A percentile compares a stretch with the other conserved stretches of the same genome.
These are phyloP conservation scores for Exophiala aquamarina DNA, from an alignment of 2,329 filamentous ascomycete species.

Conservation along the genomic window DNA sequence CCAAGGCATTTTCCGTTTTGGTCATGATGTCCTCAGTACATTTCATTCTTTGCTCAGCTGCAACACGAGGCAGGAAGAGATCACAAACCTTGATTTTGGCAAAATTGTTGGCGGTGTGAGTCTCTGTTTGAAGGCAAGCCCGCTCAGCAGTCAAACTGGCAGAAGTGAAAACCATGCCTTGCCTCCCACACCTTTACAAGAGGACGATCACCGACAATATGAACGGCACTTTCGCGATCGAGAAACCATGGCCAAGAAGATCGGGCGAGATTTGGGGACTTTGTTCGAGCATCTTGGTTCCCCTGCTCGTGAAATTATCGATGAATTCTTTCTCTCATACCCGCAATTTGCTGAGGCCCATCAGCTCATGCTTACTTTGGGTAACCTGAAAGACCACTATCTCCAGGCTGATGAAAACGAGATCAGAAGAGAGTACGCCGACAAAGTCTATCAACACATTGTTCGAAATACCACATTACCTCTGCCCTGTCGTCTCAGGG, in stretches of 20 bases:
- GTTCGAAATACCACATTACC: constrained; percentile 15
- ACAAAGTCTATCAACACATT: constrained; percentile 14
- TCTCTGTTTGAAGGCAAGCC: constrained; percentile 16
- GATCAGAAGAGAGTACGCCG: constrained; percentile 11
- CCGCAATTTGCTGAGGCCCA: constrained; percentile 15
- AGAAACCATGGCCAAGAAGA: constrained; percentile 12
- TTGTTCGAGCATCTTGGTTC: constrained; percentile 13
- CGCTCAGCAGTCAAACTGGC: background rate
- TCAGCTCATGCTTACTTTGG: constrained; percentile 9
- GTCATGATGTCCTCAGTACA: constrained; percentile 22
- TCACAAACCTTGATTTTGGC: constrained; percentile 13
- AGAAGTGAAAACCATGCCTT: background rate
- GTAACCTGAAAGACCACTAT: constrained; percentile 14
- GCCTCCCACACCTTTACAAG: constrained; percentile 7
- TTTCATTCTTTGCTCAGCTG: constrained; percentile 15
- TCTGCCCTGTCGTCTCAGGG: constrained; percentile 13
- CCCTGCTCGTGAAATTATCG: constrained; percentile 3
- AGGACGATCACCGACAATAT: constrained; percentile 15
- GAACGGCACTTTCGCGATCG: constrained; percentile 18
- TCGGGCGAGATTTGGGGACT: constrained; percentile 12
- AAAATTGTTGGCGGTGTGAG: constrained; percentile 13
- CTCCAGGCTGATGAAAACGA: constrained; percentile 5
- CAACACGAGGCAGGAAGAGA: constrained; percentile 6
- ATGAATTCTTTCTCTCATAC: constrained; percentile 16
- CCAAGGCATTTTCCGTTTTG: constrained; percentile 22